phyloP scores from a whole-genome alignment of 495 filamentous ascomycete species.

The Podospora sp. region DNA sequence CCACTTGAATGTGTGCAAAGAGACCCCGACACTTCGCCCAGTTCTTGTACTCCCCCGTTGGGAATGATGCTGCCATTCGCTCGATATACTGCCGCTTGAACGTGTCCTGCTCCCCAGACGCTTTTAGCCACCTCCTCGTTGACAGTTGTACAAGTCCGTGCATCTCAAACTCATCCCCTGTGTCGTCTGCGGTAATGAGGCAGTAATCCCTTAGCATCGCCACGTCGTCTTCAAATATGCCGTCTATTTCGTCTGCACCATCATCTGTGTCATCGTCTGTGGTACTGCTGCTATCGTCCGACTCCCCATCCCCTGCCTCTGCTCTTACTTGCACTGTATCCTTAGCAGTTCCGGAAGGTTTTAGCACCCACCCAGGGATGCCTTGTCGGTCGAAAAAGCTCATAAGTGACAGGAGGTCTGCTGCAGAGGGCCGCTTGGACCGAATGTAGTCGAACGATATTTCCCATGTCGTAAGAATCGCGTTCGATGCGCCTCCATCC shows the following conservation, averaged over 20 bases:
- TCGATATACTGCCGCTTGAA: slow-evolving; percentile 40
- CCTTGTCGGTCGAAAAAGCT: slow-evolving; percentile 23
- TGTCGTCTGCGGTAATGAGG: slow-evolving; percentile 37
- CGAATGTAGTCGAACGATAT: slow-evolving; percentile 22
- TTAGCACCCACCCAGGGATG: slow-evolving; percentile 2
- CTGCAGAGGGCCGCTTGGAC: slow-evolving; percentile 29
- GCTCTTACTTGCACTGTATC: slow-evolving; percentile 27
- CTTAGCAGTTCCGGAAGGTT: slow-evolving; percentile 29
- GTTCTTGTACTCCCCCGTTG: slow-evolving; percentile 40
- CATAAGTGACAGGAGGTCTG: slow-evolving; percentile 46
- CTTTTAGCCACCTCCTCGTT: slow-evolving; percentile 46
- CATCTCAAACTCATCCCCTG: slow-evolving; percentile 36
- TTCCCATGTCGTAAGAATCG: slow-evolving; percentile 38
- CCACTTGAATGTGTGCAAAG: slow-evolving; percentile 24
- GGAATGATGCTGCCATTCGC: slow-evolving; percentile 43
- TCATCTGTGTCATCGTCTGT: not conserved
- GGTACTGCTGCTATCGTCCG: not conserved
- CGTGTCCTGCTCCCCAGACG: slow-evolving; percentile 36
- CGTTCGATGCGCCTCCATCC: slow-evolving; percentile 30
- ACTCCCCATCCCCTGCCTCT: not conserved
- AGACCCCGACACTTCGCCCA: slow-evolving; percentile 34
- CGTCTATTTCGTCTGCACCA: slow-evolving; percentile 19
- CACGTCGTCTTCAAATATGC: slow-evolving; percentile 48
- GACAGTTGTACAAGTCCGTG: slow-evolving; percentile 51
- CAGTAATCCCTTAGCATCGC: slow-evolving; percentile 43